A percentile compares a stretch with the other conserved stretches of the same genome.
Evolutionary conservation across 306 rosid genomes (phyloP).

Genomic region (Prunus kanzakura): DNA sequence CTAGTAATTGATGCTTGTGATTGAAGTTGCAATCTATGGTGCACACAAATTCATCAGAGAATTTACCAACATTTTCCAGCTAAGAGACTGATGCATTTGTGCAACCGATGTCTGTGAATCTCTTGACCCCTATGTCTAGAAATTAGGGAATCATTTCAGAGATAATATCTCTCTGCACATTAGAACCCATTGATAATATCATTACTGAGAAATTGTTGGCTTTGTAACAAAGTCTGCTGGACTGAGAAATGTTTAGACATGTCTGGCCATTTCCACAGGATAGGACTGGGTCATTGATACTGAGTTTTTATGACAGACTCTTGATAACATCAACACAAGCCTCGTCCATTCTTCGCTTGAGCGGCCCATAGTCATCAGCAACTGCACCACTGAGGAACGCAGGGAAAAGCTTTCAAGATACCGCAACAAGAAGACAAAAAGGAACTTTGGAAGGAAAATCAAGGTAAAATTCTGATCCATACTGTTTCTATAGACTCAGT

Average conservation of each 20-base stretch:
- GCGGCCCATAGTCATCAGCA: conserved; percentile 50
- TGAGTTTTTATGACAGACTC: conserved; percentile 74
- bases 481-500: neutral
- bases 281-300: conserved; percentile 41
- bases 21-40: neutral
- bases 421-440: conserved; percentile 84
- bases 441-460: conserved; percentile 97
- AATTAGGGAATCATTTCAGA: neutral
- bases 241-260: conserved; percentile 37
- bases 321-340: conserved; percentile 53
- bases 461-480: conserved; percentile 49
- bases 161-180: neutral
- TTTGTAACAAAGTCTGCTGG: conserved; percentile 18
- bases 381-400: conserved; percentile 81
- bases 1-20: neutral
- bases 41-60: neutral
- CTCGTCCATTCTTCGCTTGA: conserved; percentile 56
- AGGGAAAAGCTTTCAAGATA: conserved; percentile 87
- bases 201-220: conserved; percentile 10
- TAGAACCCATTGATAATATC: conserved; percentile 1
- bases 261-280: conserved; percentile 40
- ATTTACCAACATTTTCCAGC: neutral
- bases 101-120: neutral
- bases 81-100: neutral
- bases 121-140: conserved; percentile 8